Evolutionary conservation across 1,139 yeast genomes (phyloP), one percentile per base, ranked within the genome.

Genomic region (Suhomyces wounanorum): DNA sequence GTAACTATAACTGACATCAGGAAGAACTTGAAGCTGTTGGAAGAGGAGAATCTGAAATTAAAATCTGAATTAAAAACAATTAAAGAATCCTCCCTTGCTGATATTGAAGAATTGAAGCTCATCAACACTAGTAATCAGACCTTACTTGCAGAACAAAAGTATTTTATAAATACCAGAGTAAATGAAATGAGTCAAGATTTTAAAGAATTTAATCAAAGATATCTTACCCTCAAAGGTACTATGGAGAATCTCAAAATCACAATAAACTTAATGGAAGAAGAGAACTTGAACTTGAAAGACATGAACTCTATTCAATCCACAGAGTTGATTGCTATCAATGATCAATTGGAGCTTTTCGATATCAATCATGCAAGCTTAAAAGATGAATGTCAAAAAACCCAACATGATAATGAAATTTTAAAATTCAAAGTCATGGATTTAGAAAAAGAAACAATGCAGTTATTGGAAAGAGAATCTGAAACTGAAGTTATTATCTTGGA

Each of bases 151-250:
- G 55, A 50, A 8, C 57, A 61, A 37, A 59, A 57, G 39, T 43
- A 51, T 1, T 23, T 49, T 8, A 45, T 59, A 26, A 50, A 43
- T 21, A 40, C 49, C 21, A 56, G 55, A 40, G 41, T 63, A 40
- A 50, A 45, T 8, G 60, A 54, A 8, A 51, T 64, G 43, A 53
- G 54, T 39, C 43, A 48, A 1, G 67, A 64, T 9, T 54, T 62
- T 33, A 41, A 38, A 8, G 39, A n/a, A 3, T 60, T 60, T 50
- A 55, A 55, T 35, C 33, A 40, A 14, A 51, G 54, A 8, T 54
- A 58, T 25, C 51, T 52, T 7, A 48, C 53, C 13, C 59, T 61
- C 47, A 56, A 52, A 21, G 17, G 47, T 8, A 51, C 54, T 4
- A 48, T 59, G 11, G 57, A 55, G 8, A 49, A 54, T 11, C 52